Conservation (phyloP, 2,329 filamentous ascomycete genomes). For the Exophiala mesophila region DNA sequence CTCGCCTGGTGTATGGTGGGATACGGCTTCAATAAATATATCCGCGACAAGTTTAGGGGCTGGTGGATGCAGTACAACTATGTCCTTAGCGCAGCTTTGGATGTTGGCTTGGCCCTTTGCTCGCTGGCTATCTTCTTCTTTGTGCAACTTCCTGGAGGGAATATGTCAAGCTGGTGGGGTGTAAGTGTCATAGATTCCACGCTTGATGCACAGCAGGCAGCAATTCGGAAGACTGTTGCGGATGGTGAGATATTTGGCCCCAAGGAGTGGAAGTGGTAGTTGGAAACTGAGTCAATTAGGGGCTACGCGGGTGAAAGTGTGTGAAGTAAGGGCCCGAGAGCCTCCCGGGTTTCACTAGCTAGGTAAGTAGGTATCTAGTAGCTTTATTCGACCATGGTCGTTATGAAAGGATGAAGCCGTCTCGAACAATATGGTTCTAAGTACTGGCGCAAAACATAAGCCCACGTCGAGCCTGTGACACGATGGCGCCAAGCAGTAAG, state of each 20-base stretch:
- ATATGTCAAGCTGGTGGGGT: slow-evolving; percentile 33
- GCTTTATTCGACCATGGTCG: no score
- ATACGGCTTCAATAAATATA: slow-evolving; percentile 36
- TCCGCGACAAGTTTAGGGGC: slow-evolving; percentile 30
- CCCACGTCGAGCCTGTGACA: no score
- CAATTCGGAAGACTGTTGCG: not conserved
- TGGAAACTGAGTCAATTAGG: no score
- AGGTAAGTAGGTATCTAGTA: no score
- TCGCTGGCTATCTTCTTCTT: slow-evolving; percentile 36
- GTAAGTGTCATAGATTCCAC: slow-evolving; percentile 23
- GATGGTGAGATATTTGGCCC: slow-evolving; percentile 2
- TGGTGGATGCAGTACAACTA: slow-evolving; percentile 42
- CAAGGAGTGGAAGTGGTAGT: not conserved
- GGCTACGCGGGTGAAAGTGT: no score
- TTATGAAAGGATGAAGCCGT: no score
- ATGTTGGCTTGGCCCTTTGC: slow-evolving; percentile 32
- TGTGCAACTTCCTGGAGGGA: slow-evolving; percentile 31
- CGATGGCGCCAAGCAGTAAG: no score
- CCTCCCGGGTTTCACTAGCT: no score
- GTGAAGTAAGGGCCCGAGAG: no score
- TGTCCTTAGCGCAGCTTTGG: slow-evolving; percentile 36
- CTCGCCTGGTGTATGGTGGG: slow-evolving; percentile 36
- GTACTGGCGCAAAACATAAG: no score
- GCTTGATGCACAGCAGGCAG: not conserved
- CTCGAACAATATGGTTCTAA: no score